Percentiles rank a stretch among this genome's conserved stretches.
Conservation (phyloP, 2,329 filamentous ascomycete genomes). For the Penicillium sp. region DNA sequence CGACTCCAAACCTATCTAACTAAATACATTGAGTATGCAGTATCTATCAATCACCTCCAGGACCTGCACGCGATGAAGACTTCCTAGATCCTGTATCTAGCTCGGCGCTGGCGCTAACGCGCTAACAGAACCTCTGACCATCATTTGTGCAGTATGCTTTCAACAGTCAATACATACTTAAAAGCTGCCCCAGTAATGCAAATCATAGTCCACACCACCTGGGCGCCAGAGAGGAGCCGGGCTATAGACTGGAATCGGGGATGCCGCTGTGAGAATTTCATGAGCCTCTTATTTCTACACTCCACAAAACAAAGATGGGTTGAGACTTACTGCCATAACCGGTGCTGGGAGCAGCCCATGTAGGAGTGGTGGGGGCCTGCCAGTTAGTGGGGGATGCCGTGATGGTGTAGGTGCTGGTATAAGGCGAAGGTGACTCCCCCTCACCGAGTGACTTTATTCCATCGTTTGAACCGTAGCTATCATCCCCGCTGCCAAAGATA, state of each 20-base stretch:
- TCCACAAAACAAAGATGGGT: not conserved
- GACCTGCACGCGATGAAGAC: too few species aligned
- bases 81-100: too few species aligned
- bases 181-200: constrained; percentile 35
- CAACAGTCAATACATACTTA: not conserved
- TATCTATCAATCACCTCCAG: not conserved
- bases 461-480: constrained; percentile 22
- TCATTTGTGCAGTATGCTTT: not conserved
- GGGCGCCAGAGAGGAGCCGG: constrained; percentile 37
- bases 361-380: constrained; percentile 28
- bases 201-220: constrained; percentile 30
- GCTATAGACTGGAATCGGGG: constrained; percentile 34
- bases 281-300: not conserved
- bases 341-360: constrained; percentile 33
- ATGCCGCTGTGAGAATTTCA: constrained; percentile 18
- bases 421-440: constrained; percentile 16
- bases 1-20: too few species aligned
- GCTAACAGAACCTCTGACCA: not conserved
- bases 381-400: constrained; percentile 34
- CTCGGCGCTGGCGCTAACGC: not conserved
- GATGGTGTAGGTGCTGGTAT: constrained; percentile 33
- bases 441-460: constrained; percentile 1
- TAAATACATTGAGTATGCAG: too few species aligned
- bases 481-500: constrained; percentile 36
- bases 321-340: constrained; percentile 33